Percentiles rank a stretch among this genome's conserved stretches.
Evolutionary conservation across 1,139 yeast species (phyloP).

Genomic region (Kodamaea anthophila): DNA sequence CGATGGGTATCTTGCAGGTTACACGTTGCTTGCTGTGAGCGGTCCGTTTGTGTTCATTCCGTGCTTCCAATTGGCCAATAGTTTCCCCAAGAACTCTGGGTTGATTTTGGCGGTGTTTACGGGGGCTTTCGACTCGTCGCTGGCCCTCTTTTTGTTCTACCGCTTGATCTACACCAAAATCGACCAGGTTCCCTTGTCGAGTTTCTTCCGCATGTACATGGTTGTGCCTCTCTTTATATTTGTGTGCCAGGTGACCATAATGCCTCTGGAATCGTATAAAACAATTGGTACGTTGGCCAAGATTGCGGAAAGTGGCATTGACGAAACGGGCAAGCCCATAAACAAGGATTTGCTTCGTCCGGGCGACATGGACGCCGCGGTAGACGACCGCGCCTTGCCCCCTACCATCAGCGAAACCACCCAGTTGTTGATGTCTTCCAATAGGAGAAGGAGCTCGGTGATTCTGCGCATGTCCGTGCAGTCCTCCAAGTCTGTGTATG

Average conservation of each 20-base stretch:
- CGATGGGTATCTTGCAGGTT: slow-evolving; percentile 63
- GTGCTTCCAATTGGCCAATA: slow-evolving; percentile 70
- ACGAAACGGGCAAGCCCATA: slow-evolving; percentile 52
- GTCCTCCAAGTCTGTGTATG: slow-evolving; percentile 52
- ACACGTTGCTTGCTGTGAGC: slow-evolving; percentile 63
- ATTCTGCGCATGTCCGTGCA: slow-evolving; percentile 30
- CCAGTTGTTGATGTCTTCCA: slow-evolving; percentile 25
- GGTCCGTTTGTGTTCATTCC: slow-evolving; percentile 82
- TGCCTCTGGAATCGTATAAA: slow-evolving; percentile 76
- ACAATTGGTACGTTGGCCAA: slow-evolving; percentile 63
- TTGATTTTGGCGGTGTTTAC: slow-evolving; percentile 64
- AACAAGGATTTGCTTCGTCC: slow-evolving; percentile 34
- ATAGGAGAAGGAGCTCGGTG: slow-evolving; percentile 35
- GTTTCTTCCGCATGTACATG: slow-evolving; percentile 62
- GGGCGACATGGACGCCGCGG: slow-evolving; percentile 22
- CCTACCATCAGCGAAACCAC: slow-evolving; percentile 41
- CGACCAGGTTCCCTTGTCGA: slow-evolving; percentile 28
- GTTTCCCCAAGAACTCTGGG: slow-evolving; percentile 69
- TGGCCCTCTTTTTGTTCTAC: slow-evolving; percentile 67
- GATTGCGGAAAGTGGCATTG: slow-evolving; percentile 63
- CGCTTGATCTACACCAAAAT: slow-evolving; percentile 52
- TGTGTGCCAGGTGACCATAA: slow-evolving; percentile 62
- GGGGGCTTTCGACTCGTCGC: slow-evolving; percentile 74
- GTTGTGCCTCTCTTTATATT: slow-evolving; percentile 71
- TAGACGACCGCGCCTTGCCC: slow-evolving; percentile 15